A percentile compares a stretch with the other conserved stretches of the same genome.
Conservation (phyloP, 192 early-diverging fungal species). For the Podila verticillata region DNA sequence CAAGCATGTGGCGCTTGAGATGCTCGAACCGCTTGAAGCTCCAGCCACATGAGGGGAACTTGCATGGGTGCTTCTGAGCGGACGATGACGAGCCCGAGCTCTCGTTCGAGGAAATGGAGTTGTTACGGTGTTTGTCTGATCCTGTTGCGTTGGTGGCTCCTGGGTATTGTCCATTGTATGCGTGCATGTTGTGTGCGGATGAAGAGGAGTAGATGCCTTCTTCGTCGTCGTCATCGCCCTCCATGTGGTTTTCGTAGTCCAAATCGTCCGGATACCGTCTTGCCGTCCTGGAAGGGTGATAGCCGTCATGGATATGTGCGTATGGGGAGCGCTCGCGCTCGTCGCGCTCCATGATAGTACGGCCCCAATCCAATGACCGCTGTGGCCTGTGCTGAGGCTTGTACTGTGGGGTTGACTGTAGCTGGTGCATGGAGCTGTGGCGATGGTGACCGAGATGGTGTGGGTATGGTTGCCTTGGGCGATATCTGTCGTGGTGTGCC, state of each 20-base stretch:
- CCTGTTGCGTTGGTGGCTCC: neutral
- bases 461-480: neutral
- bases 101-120: conserved; percentile 43
- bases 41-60: conserved; percentile 56
- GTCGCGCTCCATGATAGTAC: neutral
- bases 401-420: neutral
- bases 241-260: neutral
- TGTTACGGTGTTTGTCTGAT: conserved; percentile 40
- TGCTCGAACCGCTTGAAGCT: conserved; percentile 85
- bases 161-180: neutral
- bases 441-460: conserved; percentile 1
- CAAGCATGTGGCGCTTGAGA: conserved; percentile 81
- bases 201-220: neutral
- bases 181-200: conserved; percentile 2
- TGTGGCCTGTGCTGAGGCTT: neutral
- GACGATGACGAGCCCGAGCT: conserved; percentile 26
- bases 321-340: neutral
- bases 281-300: conserved; percentile 5
- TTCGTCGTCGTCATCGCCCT: neutral
- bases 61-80: conserved; percentile 44
- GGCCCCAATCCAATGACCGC: neutral
- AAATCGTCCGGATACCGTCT: too few species aligned
- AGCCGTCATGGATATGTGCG: neutral
- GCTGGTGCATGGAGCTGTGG: conserved; percentile 2
- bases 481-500: neutral